These are phyloP conservation scores for Podaxis mareebaensis DNA, from an alignment of 768 basidiomycete genomes.

Conservation along the genomic window DNA sequence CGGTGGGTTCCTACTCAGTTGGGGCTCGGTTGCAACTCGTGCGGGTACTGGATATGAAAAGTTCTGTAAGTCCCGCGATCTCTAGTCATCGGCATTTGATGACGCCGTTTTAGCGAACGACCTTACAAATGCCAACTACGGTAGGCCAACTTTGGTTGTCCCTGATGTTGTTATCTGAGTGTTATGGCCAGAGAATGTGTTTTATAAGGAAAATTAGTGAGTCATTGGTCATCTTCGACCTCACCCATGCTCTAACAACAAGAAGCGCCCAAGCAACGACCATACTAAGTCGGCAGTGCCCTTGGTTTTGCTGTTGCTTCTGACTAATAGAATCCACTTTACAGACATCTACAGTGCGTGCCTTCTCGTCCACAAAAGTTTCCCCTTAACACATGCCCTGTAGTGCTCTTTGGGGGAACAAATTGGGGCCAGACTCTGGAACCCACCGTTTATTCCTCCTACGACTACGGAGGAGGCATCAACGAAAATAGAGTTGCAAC, in stretches of 20 bases:
- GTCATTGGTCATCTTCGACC: conserved; percentile 12
- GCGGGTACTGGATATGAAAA: conserved; percentile 55
- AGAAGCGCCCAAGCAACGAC: conserved; percentile 47
- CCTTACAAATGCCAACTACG: conserved; percentile 43
- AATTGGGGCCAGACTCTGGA: conserved; percentile 62
- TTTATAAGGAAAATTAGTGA: conserved; percentile 55
- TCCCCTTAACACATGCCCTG: neutral
- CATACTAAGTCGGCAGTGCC: conserved; percentile 41
- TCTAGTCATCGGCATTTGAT: neutral
- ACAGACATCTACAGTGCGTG: conserved; percentile 50
- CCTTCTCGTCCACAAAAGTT: neutral
- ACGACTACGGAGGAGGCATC: conserved; percentile 61
- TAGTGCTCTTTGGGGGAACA: conserved; percentile 63
- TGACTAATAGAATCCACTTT: conserved; percentile 19
- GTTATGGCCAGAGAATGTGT: conserved; percentile 43
- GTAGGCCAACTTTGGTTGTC: conserved; percentile 24
- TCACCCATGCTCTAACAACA: neutral
- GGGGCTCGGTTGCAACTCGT: conserved; percentile 37
- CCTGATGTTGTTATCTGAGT: conserved; percentile 1
- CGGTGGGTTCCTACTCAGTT: conserved; percentile 47
- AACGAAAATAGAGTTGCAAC: conserved; percentile 51
- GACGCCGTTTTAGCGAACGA: conserved; percentile 30
- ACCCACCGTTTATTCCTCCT: conserved; percentile 58
- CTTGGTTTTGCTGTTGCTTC: conserved; percentile 13
- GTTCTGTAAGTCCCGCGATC: conserved; percentile 34